Conservation (phyloP, 441 rosid genomes). For the Aquilaria agallochum region DNA sequence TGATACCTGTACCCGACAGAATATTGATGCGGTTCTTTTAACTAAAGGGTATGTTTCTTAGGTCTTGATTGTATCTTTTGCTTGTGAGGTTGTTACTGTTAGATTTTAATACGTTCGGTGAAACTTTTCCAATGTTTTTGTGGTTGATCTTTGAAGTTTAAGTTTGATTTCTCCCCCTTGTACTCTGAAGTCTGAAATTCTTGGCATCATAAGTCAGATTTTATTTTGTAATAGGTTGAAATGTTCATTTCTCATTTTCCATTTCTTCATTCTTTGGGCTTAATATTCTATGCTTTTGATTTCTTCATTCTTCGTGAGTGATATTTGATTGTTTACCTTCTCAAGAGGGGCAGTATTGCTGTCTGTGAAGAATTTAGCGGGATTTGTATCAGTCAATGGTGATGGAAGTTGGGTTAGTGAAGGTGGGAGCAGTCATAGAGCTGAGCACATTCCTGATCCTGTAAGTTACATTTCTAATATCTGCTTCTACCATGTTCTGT, state of each 20-base stretch:
- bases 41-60: conserved; percentile 45
- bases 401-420: conserved; percentile 87
- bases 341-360: conserved; percentile 70
- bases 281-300: not conserved
- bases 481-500: not conserved
- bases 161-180: no score
- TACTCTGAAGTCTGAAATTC: no score
- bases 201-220: no score
- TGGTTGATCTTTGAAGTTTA: not conserved
- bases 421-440: conserved; percentile 37
- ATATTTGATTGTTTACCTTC: not conserved
- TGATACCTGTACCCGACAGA: conserved; percentile 69
- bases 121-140: not conserved
- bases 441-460: conserved; percentile 54
- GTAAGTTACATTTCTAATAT: conserved; percentile 34
- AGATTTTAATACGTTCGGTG: no score
- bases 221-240: no score
- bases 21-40: conserved; percentile 70
- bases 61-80: not conserved
- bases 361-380: conserved; percentile 71
- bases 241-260: conserved; percentile 2
- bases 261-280: not conserved
- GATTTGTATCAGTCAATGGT: conserved; percentile 54
- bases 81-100: no score
- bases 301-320: not conserved